A percentile compares a stretch with the other conserved stretches of the same genome.
Evolutionary conservation across 768 basidiomycete species (phyloP).

Genomic region (Kwoniella botswanensis): DNA sequence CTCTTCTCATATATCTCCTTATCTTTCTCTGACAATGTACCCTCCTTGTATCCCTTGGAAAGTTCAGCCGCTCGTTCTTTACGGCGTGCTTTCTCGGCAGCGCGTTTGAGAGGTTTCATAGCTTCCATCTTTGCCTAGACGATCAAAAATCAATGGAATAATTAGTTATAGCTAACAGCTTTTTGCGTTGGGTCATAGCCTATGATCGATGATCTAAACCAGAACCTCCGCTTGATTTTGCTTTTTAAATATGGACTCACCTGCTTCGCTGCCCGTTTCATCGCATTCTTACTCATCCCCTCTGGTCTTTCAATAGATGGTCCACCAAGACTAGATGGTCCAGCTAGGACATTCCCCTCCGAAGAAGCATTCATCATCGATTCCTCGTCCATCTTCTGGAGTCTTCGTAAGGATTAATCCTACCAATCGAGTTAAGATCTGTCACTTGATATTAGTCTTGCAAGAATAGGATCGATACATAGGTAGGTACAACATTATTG

Average conservation of each 20-base stretch:
- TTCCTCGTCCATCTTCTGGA: conserved; percentile 25
- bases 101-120: conserved; percentile 35
- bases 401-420: background rate
- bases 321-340: conserved; percentile 18
- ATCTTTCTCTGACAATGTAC: conserved; percentile 41
- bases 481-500: too few species aligned
- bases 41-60: conserved; percentile 29
- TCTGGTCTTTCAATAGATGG: background rate
- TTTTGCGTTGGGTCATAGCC: too few species aligned
- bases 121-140: conserved; percentile 36
- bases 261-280: conserved; percentile 50
- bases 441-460: too few species aligned
- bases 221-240: too few species aligned
- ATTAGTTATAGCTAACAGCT: background rate
- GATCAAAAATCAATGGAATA: background rate
- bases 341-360: conserved; percentile 1
- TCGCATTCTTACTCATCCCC: conserved; percentile 48
- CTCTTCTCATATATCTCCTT: conserved; percentile 49
- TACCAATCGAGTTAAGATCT: too few species aligned
- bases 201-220: too few species aligned
- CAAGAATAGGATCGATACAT: too few species aligned
- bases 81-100: conserved; percentile 36
- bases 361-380: conserved; percentile 14
- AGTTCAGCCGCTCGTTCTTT: conserved; percentile 26
- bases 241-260: conserved; percentile 17